Percentiles rank a stretch among this genome's conserved stretches.
Conservation (phyloP, 345 rosid genomes). For the Hibiscus trionum region DNA sequence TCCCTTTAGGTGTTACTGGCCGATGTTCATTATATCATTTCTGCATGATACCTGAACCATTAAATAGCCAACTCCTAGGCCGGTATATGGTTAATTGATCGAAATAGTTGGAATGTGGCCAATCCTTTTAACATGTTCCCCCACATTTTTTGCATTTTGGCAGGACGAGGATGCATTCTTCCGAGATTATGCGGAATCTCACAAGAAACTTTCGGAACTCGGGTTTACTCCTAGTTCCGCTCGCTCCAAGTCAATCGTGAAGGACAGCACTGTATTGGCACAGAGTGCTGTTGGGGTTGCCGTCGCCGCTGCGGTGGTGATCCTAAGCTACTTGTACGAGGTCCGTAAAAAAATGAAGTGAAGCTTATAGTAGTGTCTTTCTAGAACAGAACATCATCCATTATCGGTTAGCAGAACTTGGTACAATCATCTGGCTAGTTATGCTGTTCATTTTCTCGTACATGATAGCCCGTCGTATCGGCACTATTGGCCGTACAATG, state of each 20-base stretch:
- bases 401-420: not conserved
- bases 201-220: conserved; percentile 89
- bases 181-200: conserved; percentile 63
- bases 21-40: not conserved
- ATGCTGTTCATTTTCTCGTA: not conserved
- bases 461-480: not conserved
- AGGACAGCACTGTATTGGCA: conserved; percentile 55
- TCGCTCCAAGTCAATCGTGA: conserved; percentile 27
- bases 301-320: conserved; percentile 78
- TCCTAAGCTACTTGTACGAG: conserved; percentile 76
- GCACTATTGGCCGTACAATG: not conserved
- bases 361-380: not conserved
- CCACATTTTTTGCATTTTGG: conserved; percentile 6
- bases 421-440: not conserved
- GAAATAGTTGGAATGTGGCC: conserved; percentile 1
- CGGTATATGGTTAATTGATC: not conserved
- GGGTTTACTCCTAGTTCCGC: conserved; percentile 54
- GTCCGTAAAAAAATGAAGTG: conserved; percentile 63
- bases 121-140: not conserved
- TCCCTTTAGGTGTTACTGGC: not conserved
- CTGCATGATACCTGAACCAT: not conserved
- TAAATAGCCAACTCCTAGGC: conserved; percentile 2
- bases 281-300: conserved; percentile 80
- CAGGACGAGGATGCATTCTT: conserved; percentile 93
- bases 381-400: not conserved